Percentiles rank a stretch among this genome's conserved stretches.
These are phyloP conservation scores for Phytophthora sp. DNA, from an alignment of 352 stramenopile species.

Conservation along the genomic window DNA sequence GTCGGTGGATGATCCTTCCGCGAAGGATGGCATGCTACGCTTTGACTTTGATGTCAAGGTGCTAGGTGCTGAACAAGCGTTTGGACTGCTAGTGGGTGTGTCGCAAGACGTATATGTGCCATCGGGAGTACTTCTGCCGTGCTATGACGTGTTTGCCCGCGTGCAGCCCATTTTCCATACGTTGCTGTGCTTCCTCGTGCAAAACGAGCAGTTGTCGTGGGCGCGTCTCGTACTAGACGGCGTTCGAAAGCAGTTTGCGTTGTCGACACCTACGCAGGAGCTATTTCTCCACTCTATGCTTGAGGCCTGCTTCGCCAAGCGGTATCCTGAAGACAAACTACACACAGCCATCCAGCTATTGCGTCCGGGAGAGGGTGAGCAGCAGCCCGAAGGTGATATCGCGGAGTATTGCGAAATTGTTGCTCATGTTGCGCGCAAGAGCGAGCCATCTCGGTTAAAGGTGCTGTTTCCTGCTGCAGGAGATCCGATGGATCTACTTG, in stretches of 20 bases:
- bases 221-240: slow-evolving; percentile 51
- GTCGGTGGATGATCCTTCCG: slow-evolving; percentile 62
- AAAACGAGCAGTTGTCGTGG: slow-evolving; percentile 69
- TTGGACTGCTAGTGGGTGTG: slow-evolving; percentile 76
- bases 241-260: slow-evolving; percentile 56
- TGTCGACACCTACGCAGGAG: slow-evolving; percentile 77
- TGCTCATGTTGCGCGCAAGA: slow-evolving; percentile 83
- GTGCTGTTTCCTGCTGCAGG: slow-evolving; percentile 72
- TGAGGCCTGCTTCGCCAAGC: slow-evolving; percentile 60
- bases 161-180: slow-evolving; percentile 87
- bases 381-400: slow-evolving; percentile 40
- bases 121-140: slow-evolving; percentile 57
- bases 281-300: slow-evolving; percentile 85
- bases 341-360: slow-evolving; percentile 58
- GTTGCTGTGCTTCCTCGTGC: slow-evolving; percentile 69
- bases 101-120: slow-evolving; percentile 86
- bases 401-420: slow-evolving; percentile 89
- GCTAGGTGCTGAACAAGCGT: slow-evolving; percentile 62
- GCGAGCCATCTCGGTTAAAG: slow-evolving; percentile 75
- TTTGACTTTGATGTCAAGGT: slow-evolving; percentile 85
- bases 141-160: slow-evolving; percentile 79
- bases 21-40: slow-evolving; percentile 69
- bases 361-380: slow-evolving; percentile 27
- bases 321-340: slow-evolving; percentile 51
- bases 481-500: slow-evolving; percentile 71